Evolutionary conservation across 257 asterid genomes (phyloP).

Genomic region (Orobanche coerulescens): DNA sequence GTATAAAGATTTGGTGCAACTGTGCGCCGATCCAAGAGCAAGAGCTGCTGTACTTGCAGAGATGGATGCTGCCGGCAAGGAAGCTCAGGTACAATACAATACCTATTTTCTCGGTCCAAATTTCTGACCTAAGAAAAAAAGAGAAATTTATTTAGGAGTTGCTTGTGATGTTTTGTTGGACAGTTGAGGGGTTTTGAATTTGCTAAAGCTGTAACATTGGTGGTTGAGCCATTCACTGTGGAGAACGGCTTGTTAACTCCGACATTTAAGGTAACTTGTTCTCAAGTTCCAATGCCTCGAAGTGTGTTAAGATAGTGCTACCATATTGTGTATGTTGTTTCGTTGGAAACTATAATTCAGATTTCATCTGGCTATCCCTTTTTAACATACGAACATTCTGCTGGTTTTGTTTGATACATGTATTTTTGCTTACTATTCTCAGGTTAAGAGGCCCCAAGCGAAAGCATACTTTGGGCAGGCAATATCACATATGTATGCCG

Average conservation of each 20-base stretch:
- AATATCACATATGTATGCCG: conserved; percentile 59
- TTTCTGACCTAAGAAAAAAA: background rate
- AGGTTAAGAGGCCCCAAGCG: conserved; percentile 89
- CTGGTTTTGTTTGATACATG: background rate
- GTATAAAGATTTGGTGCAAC: conserved; percentile 63
- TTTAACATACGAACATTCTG: background rate
- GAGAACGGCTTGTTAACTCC: conserved; percentile 89
- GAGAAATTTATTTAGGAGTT: background rate
- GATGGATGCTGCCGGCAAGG: conserved; percentile 79
- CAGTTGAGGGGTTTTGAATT: conserved; percentile 93
- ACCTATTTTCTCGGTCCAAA: background rate
- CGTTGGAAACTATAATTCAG: background rate
- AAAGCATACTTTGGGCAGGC: conserved; percentile 71
- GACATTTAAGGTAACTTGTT: conserved; percentile 65
- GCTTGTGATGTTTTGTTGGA: conserved; percentile 8
- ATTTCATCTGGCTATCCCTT: background rate
- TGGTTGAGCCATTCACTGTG: conserved; percentile 73
- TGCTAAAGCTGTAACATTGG: conserved; percentile 70
- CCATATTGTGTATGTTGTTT: background rate
- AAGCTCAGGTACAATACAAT: conserved; percentile 63
- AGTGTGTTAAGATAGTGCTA: background rate
- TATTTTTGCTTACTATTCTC: conserved; percentile 12
- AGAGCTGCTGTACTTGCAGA: conserved; percentile 91
- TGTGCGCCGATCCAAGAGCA: conserved; percentile 70
- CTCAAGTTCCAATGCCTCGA: background rate